Base-by-base conservation (phyloP, 176 grass and related monocot genomes). In the Oropetium thomaeum region DNA sequence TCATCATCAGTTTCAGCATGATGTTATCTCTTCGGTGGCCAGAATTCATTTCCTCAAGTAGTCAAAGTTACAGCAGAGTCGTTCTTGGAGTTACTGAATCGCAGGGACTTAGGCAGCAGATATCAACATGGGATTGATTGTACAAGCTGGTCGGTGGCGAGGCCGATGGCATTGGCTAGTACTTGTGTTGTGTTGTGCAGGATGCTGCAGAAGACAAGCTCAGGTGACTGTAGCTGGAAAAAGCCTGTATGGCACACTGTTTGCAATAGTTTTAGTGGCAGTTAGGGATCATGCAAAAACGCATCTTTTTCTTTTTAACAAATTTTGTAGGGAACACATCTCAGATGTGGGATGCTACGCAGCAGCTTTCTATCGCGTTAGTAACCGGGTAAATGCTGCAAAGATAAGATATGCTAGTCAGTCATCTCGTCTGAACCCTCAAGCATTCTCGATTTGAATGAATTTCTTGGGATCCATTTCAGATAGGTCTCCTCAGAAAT, bases 211-310 rank as follows among this genome's bases (percentile, higher is more conserved):
- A 64, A 28, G 67, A 64, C 73, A 75, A 30, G 28, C 57, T 27
- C 39, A 75, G 78, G 51, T 26, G 44, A 61, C 82, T 71, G 44
- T 71, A 61, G 62, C 28, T 59, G 38, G 27, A 67, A 84, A n/a
- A 27, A 57, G 41, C 70, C 42, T 79, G 69, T 19, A 38, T 8
- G 40, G 13, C 28, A 25, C 30, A 62, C 78, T 75, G 15, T 87
- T 71, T 72, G 37, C 48, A 77, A 78, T 44, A 87, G 73, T 82
- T 28, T 66, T 64, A 66, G 37, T 59, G 58, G n/a, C 49, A 49
- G 66, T 71, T 40, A 58, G 40, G n/a, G n/a, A 78, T 77, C 67
- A 71, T 37, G 34, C 34, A 69, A 81, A 47, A 44, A 39, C 14
- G 62, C 27, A 53, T 81, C 40, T 20, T 19, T 64, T 64, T 11